Base-by-base conservation (phyloP, 2,329 filamentous ascomycete genomes). In the Penicillium sclerotiorum region DNA sequence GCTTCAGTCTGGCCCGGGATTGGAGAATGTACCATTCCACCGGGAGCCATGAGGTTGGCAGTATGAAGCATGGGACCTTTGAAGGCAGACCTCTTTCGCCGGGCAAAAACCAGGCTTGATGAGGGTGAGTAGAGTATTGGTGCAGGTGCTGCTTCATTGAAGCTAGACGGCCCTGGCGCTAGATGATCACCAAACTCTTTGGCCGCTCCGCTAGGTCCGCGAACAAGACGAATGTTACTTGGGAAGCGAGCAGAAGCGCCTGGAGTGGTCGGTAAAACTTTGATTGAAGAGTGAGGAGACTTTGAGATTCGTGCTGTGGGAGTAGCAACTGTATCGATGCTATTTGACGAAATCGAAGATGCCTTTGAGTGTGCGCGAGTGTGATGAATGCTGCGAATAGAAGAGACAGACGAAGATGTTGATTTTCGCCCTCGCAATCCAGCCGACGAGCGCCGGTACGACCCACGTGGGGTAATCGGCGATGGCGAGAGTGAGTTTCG, bases 341-440 rank as follows among this genome's bases (percentile, higher is more conserved):
- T 86, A 52, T 86, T 88, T 5, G 88, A 96, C 36, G 91, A 96
- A 1, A 91, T 94, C 0, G 91, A 96, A 0, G 90, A 95, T 0
- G 94, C 91, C 72, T 97, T 97, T 18, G 91, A 96, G 69, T 96
- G 93, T 1, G 87, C 86, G 67, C 94, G 89, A 45, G 90, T 87
- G 59, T 92, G 89, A 63, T 93, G 91, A 65, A 97, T 90, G 37
- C 89, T 95, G 50, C 94, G 87, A 49, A 99, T 87, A 0, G 91
- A 96, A 1, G 91, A 96, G 13, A 99, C 86, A 0, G 92, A 97
- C 0, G 91, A 96, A 0, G 91, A 96, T 0, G 94, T 99, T 1
- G 93, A 97, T 69, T 97, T 97, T 53, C 94, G 85, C 30, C 94
- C 93, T 22, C 92, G 84, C 37, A 97, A 80, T 23, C 93, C 92